phyloP scores from a whole-genome alignment of 352 stramenopile genomes.

The Phytophthora tubulina region DNA sequence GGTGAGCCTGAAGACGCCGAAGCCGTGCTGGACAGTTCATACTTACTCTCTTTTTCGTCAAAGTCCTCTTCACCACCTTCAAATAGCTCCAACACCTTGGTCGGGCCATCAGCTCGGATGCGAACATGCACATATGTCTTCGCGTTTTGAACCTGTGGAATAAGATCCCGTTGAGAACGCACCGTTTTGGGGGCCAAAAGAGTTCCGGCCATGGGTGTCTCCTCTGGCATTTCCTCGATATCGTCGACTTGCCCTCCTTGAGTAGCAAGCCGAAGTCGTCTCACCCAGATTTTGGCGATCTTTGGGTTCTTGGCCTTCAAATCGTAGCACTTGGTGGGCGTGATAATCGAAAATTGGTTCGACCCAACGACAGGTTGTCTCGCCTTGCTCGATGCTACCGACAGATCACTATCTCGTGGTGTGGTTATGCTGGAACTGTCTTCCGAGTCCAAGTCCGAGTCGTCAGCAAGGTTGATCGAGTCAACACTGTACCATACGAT shows the following conservation, averaged over 20 bases:
- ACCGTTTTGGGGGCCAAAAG: conserved; percentile 40
- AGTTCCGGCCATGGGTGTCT: conserved; percentile 40
- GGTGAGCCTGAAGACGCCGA: conserved; percentile 75
- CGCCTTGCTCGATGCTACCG: conserved; percentile 22
- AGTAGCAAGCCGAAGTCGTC: conserved; percentile 70
- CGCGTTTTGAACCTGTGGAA: conserved; percentile 69
- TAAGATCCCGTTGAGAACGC: conserved; percentile 47
- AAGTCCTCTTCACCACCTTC: conserved; percentile 91
- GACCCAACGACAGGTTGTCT: conserved; percentile 50
- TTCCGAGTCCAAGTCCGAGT: conserved; percentile 79
- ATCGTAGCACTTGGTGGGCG: conserved; percentile 86
- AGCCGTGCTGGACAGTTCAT: conserved; percentile 73
- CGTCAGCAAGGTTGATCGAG: conserved; percentile 77
- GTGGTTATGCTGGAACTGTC: conserved; percentile 50
- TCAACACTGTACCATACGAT: conserved; percentile 84
- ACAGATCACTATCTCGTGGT: conserved; percentile 33
- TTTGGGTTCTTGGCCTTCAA: conserved; percentile 83
- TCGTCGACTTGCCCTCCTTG: conserved; percentile 35
- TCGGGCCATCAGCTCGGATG: conserved; percentile 88
- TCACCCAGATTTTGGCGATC: conserved; percentile 77
- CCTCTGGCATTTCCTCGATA: conserved; percentile 38
- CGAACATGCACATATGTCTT: conserved; percentile 91
- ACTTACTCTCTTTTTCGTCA: conserved; percentile 83
- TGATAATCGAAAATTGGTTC: conserved; percentile 91
- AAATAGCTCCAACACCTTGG: conserved; percentile 92